These are phyloP conservation scores for Trypanosoma avium DNA, from an alignment of 208 protist species.

Conservation along the genomic window DNA sequence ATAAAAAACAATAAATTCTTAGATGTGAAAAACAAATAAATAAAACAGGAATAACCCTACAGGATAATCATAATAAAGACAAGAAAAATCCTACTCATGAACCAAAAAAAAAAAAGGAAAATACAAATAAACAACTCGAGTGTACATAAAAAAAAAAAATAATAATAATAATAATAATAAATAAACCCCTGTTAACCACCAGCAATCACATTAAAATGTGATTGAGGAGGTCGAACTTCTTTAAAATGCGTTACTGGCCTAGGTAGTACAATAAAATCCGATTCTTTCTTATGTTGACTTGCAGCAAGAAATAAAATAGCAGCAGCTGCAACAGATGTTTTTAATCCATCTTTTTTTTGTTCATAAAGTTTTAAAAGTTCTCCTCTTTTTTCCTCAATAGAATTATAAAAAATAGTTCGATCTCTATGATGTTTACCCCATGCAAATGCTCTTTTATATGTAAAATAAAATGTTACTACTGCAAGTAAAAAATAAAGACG, in stretches of 20 bases:
- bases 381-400: slow-evolving; percentile 45
- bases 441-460: slow-evolving; percentile 70
- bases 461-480: slow-evolving; percentile 46
- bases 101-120: slow-evolving; percentile 11
- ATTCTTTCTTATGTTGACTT: slow-evolving; percentile 33
- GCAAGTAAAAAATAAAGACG: slow-evolving; percentile 45
- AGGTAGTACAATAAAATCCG: slow-evolving; percentile 46
- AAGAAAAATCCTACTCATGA: too few relatives aligned
- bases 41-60: too few relatives aligned
- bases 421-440: slow-evolving; percentile 40
- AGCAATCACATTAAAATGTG: slow-evolving; percentile 68
- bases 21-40: too few relatives aligned
- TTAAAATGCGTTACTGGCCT: slow-evolving; percentile 50
- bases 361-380: slow-evolving; percentile 45
- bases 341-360: slow-evolving; percentile 41
- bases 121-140: slow-evolving; percentile 12
- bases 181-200: slow-evolving; percentile 29
- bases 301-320: slow-evolving; percentile 67
- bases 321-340: slow-evolving; percentile 55
- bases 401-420: slow-evolving; percentile 52
- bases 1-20: slow-evolving; percentile 27
- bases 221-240: slow-evolving; percentile 42
- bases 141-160: not conserved
- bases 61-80: too few relatives aligned
- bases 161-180: slow-evolving; percentile 6